Evolutionary conservation across 129 eudicot species (phyloP), one percentile per base, ranked within the genome.

Genomic region (Calendula officinalis): DNA sequence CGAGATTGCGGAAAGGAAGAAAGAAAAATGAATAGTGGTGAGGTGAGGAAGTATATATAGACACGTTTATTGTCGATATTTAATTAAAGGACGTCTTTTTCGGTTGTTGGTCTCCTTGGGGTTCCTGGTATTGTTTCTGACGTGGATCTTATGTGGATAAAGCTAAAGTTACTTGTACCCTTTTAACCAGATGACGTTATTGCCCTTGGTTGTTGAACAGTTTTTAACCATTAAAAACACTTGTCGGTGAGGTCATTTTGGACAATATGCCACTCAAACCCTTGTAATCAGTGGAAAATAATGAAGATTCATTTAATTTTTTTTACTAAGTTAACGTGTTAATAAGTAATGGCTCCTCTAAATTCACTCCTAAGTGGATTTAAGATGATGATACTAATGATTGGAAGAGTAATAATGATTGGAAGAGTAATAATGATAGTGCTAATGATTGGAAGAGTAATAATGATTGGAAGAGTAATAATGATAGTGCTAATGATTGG

Each of bases 101-200:
- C 43, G 22, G 42, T 59, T 16, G 2, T 61, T 48, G 36, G 68
- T 60, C 36, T 40, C 13, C 4, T 17, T 47, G 50, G 41, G 67
- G 15, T 50, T 48, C 38, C 45, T 66, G 22, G 13, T 7, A 5
- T 35, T 35, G 30, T 49, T 55, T 63, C 17, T 61, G 76, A 71
- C 69, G 62, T 61, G 69, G 75, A 70, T 49, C 49, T n/a, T 60
- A 34, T 49, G 75, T 70, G 75, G 76, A 71, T 61, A 22, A 70
- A 50, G 38, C 51, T 16, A 70, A 70, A 49, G n/a, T 2, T 27
- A 39, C 53, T 70, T 60, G 44, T 38, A 58, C 33, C 5, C 35
- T 38, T 56, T 3, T 16, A 8, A 0, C 4, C 2, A 35, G 56
- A 44, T 69, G 17, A 57, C 74, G 0, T 22, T 6, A 17, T 56